A percentile compares a stretch with the other conserved stretches of the same genome.
Evolutionary conservation across 2,329 filamentous ascomycete genomes (phyloP).

Genomic region (Colletotrichum brevisporum): DNA sequence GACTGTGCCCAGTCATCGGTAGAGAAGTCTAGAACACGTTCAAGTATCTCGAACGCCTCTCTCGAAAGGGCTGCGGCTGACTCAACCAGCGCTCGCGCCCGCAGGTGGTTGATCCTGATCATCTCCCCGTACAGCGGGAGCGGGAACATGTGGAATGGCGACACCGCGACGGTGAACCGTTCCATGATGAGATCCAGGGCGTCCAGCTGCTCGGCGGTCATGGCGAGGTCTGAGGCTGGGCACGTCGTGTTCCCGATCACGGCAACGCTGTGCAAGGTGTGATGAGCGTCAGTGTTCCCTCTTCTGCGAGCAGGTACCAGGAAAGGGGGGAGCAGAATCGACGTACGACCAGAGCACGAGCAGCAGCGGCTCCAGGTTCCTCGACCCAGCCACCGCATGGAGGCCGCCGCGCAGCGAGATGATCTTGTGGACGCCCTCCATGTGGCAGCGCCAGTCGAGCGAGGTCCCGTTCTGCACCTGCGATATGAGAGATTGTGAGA

Average conservation of each 20-base stretch:
- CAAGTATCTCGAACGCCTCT: slow-evolving; percentile 5
- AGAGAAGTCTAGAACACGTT: slow-evolving; percentile 47
- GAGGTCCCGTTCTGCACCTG: slow-evolving; percentile 52
- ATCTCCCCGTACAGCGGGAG: slow-evolving; percentile 49
- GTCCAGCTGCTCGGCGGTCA: slow-evolving; percentile 44
- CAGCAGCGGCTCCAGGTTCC: slow-evolving; percentile 45
- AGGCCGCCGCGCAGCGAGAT: slow-evolving; percentile 52
- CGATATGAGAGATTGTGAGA: neutral
- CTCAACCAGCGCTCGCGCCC: slow-evolving; percentile 43
- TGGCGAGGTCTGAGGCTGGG: slow-evolving; percentile 49
- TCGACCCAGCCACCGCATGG: slow-evolving; percentile 26
- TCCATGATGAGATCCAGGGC: slow-evolving; percentile 46
- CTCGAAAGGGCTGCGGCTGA: slow-evolving; percentile 28
- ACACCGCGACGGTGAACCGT: slow-evolving; percentile 37
- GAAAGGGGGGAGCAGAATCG: slow-evolving; percentile 8
- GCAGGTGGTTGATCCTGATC: slow-evolving; percentile 53
- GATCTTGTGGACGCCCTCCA: slow-evolving; percentile 50
- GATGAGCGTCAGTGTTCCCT: slow-evolving; percentile 30
- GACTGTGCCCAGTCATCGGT: slow-evolving; percentile 48
- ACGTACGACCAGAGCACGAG: slow-evolving; percentile 47
- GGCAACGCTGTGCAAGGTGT: slow-evolving; percentile 44
- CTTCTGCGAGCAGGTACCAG: neutral
- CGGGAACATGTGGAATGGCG: slow-evolving; percentile 50
- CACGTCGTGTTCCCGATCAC: slow-evolving; percentile 55
- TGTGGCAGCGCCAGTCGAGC: slow-evolving; percentile 51